phyloP scores from a whole-genome alignment of 192 early-diverging fungal species.

The Kickxella alabastrina region DNA sequence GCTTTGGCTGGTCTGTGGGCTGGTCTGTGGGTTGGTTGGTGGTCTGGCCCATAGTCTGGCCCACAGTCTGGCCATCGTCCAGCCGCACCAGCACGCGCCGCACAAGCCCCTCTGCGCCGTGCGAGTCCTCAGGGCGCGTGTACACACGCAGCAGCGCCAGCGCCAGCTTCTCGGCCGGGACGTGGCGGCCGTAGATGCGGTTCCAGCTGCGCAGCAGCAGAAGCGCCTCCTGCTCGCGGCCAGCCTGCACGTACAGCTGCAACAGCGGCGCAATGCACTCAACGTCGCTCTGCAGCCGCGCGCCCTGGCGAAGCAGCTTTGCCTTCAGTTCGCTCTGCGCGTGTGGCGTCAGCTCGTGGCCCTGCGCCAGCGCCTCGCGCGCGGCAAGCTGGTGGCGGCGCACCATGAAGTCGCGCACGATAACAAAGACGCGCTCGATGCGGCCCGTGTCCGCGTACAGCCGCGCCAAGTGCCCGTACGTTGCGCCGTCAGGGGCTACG shows the following conservation, averaged over 20 bases:
- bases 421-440: conserved; percentile 36
- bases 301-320: conserved; percentile 6
- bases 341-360: conserved; percentile 1
- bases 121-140: conserved; percentile 22
- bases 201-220: conserved; percentile 45
- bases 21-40: neutral
- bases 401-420: conserved; percentile 27
- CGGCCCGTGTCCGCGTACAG: conserved; percentile 34
- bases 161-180: conserved; percentile 37
- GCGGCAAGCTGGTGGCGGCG: conserved; percentile 13
- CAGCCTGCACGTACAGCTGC: conserved; percentile 29
- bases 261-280: conserved; percentile 45
- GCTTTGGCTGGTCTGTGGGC: neutral
- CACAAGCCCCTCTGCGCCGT: conserved; percentile 7
- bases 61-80: neutral
- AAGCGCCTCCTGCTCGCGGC: conserved; percentile 25
- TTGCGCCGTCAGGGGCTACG: conserved; percentile 26
- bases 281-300: conserved; percentile 28
- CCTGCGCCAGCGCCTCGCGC: conserved; percentile 4
- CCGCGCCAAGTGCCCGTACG: conserved; percentile 34
- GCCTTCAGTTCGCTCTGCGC: conserved; percentile 10
- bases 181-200: conserved; percentile 13
- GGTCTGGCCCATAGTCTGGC: neutral
- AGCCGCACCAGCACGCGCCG: conserved; percentile 4
- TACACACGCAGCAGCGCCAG: conserved; percentile 41